Base-by-base conservation (phyloP, 176 grass and related monocot genomes). In the Phoenix roebelenii region DNA sequence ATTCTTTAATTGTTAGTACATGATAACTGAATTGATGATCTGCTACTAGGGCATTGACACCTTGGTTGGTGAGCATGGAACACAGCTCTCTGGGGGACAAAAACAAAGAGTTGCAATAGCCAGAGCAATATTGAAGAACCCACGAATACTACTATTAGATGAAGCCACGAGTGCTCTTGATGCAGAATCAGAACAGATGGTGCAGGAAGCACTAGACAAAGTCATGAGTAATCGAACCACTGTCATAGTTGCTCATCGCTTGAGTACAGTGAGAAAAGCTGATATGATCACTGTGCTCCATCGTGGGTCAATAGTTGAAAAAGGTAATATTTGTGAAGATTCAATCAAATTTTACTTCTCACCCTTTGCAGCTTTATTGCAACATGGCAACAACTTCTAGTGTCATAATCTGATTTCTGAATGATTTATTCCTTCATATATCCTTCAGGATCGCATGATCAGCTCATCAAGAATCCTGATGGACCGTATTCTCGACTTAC, bases 151-250 rank as follows among this genome's bases (percentile, higher is more conserved):
- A 55, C 65, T 95, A 26, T 77, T 95, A 76, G 89, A 95, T 74
- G 89, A 89, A 61, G 89, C 89, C 57, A 95, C 89, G 52, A 95
- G 89, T 10, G 89, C 89, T 69, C 60, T 95, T 76, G 89, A 95
- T 72, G 78, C 85, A 25, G 89, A 95, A 55, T 95, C 85, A 7
- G 89, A 95, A 58, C 52, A 79, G 48, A 74, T 89, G 67, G 85
- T 95, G 54, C 89, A 95, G 64, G 89, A 95, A n/a, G 85, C 89
- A 69, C 53, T 95, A 48, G 79, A 80, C n/a, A 85, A 79, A 71
- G 78, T 89, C 73, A 89, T 89, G 89, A 44, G 77, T 59, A 63
- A 85, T 50, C 85, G 85, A 80, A 95, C 89, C 44, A 95, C 85
- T 28, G 44, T 95, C 30, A 73, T 95, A 54, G 85, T 95, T 52